These are phyloP conservation scores for Neurospora sp. DNA, from an alignment of 2,329 filamentous ascomycete species.

Conservation along the genomic window DNA sequence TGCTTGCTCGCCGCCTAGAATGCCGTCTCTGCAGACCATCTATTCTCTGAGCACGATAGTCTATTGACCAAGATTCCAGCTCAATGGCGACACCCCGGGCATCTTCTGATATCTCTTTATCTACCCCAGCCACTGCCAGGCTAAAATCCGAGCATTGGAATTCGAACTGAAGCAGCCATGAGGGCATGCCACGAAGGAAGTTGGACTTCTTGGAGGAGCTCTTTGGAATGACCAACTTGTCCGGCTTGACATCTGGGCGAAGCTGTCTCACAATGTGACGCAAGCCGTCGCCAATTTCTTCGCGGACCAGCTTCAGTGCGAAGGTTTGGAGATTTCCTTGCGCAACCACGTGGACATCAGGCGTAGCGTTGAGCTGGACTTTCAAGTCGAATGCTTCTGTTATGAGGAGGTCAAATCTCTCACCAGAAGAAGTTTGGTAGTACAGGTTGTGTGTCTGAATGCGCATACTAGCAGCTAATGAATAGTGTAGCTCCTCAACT, in stretches of 20 bases:
- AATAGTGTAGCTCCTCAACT: slow-evolving; percentile 77
- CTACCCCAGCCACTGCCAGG: slow-evolving; percentile 80
- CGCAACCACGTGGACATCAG: slow-evolving; percentile 72
- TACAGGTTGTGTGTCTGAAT: slow-evolving; percentile 83
- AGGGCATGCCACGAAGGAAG: slow-evolving; percentile 67
- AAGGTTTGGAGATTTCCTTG: slow-evolving; percentile 78
- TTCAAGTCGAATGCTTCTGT: slow-evolving; percentile 86
- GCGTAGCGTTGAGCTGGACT: slow-evolving; percentile 71
- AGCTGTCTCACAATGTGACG: slow-evolving; percentile 85
- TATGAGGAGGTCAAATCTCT: slow-evolving; percentile 75
- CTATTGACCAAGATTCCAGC: slow-evolving; percentile 75
- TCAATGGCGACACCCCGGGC: slow-evolving; percentile 78
- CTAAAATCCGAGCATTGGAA: slow-evolving; percentile 84
- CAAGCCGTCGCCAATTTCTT: slow-evolving; percentile 86
- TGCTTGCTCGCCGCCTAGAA: slow-evolving; percentile 62
- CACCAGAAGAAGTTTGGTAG: slow-evolving; percentile 79
- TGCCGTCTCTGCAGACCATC: slow-evolving; percentile 51
- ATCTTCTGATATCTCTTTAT: slow-evolving; percentile 71
- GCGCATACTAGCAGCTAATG: slow-evolving; percentile 69
- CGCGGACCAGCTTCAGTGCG: slow-evolving; percentile 77
- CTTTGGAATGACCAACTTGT: slow-evolving; percentile 41
- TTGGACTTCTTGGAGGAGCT: slow-evolving; percentile 45
- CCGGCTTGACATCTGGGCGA: slow-evolving; percentile 56
- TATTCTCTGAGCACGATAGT: slow-evolving; percentile 75
- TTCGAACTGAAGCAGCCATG: slow-evolving; percentile 76